Percentiles rank a stretch among this genome's conserved stretches.
Conservation (phyloP, 305 asterid genomes). For the Galium porrigens region DNA sequence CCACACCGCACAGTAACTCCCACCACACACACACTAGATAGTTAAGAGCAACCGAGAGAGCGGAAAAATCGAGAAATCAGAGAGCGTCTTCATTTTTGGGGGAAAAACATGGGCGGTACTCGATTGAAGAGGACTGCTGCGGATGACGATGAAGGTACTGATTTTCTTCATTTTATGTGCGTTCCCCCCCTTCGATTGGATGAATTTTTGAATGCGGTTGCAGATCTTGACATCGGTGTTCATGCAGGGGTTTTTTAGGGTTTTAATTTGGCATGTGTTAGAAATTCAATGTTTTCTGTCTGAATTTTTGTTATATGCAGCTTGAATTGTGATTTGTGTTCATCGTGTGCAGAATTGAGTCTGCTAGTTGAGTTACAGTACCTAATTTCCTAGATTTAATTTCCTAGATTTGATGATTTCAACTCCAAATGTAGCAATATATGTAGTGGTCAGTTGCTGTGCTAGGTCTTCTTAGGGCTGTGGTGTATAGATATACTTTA, state of each 20-base stretch:
- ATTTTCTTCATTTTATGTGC: not conserved
- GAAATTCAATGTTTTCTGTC: not conserved
- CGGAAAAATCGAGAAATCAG: not conserved
- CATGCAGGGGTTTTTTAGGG: not conserved
- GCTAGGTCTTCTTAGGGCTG: not conserved
- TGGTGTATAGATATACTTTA: not conserved
- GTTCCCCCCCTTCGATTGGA: not conserved
- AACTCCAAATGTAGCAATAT: not conserved
- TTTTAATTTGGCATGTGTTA: not conserved
- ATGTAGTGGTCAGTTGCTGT: not conserved
- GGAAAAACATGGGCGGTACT: not conserved
- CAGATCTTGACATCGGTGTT: not conserved
- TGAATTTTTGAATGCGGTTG: not conserved
- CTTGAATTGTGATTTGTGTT: no score
- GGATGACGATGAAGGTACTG: not conserved
- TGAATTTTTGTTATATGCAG: no score
- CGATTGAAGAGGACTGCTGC: not conserved
- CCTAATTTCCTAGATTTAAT: not conserved
- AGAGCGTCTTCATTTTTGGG: not conserved
- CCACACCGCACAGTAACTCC: not conserved
- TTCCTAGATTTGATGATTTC: no score
- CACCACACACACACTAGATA: not conserved
- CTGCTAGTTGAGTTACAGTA: not conserved
- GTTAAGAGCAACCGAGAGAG: not conserved
- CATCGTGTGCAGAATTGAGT: not conserved